Conservation (phyloP, 345 rosid species). For the Eucalyptus leucophloia region DNA sequence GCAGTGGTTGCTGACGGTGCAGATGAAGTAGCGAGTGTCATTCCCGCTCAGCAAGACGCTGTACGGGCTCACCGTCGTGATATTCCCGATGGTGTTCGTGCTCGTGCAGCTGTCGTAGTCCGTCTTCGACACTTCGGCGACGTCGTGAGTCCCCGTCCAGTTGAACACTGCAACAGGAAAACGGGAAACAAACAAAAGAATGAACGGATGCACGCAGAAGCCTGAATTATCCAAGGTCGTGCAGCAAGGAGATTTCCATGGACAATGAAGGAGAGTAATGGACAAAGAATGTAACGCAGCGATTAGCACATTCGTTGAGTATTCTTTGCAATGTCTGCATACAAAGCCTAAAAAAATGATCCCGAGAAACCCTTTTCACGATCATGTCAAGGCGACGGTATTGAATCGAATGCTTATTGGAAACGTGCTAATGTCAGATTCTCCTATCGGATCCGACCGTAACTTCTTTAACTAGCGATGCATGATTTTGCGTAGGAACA, state of each 20-base stretch:
- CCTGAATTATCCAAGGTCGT: neutral
- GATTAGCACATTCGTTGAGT: neutral
- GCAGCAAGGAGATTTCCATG: neutral
- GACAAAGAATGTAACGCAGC: neutral
- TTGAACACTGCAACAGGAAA: conserved; percentile 4
- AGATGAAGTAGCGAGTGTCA: neutral
- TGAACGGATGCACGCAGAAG: neutral
- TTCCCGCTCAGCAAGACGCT: neutral
- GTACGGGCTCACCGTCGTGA: neutral
- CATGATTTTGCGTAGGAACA: neutral
- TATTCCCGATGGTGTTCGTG: neutral
- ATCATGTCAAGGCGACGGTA: neutral
- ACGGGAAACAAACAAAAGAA: neutral
- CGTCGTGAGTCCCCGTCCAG: conserved; percentile 11
- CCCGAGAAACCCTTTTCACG: neutral
- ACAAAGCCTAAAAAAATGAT: neutral
- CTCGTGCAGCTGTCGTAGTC: conserved; percentile 8
- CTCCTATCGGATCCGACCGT: neutral
- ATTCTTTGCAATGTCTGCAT: neutral
- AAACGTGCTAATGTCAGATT: neutral
- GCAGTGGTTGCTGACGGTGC: conserved; percentile 6
- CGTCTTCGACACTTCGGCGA: neutral
- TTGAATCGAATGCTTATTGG: neutral
- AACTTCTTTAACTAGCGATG: neutral
- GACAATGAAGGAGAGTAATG: neutral